These are phyloP conservation scores for Xylariales sp. DNA, from an alignment of 2,329 filamentous ascomycete genomes.

Conservation along the genomic window DNA sequence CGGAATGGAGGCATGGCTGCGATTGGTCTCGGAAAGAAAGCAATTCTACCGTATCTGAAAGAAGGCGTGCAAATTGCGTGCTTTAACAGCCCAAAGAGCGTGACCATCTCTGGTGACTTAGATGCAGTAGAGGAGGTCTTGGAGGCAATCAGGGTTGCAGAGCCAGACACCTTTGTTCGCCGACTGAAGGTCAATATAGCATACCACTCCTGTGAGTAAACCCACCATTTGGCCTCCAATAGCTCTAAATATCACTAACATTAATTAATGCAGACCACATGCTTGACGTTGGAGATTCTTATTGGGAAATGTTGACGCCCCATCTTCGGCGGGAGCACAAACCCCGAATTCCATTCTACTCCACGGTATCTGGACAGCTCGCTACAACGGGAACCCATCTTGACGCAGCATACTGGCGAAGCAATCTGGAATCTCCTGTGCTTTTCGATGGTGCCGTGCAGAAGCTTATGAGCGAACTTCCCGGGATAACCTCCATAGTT, in stretches of 20 bases:
- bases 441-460: conserved; percentile 14
- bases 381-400: not conserved
- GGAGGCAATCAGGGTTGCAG: conserved; percentile 11
- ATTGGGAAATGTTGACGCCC: not conserved
- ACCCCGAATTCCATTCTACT: not conserved
- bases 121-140: conserved; percentile 14
- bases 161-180: conserved; percentile 12
- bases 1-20: conserved; percentile 27
- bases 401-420: conserved; percentile 14
- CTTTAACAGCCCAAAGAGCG: conserved; percentile 18
- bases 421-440: conserved; percentile 16
- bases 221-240: too few relatives aligned
- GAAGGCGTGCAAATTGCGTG: conserved; percentile 15
- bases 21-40: conserved; percentile 19
- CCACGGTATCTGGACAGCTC: not conserved
- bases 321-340: not conserved
- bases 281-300: conserved; percentile 12
- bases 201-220: conserved; percentile 24
- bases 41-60: conserved; percentile 14
- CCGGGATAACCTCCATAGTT: conserved; percentile 9
- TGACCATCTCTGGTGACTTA: conserved; percentile 18
- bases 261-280: too few relatives aligned
- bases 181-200: conserved; percentile 22
- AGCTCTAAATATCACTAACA: too few relatives aligned
- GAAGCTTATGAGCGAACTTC: too few relatives aligned